These are phyloP conservation scores for Lactifluus volemus DNA, from an alignment of 768 basidiomycete genomes.

Conservation along the genomic window DNA sequence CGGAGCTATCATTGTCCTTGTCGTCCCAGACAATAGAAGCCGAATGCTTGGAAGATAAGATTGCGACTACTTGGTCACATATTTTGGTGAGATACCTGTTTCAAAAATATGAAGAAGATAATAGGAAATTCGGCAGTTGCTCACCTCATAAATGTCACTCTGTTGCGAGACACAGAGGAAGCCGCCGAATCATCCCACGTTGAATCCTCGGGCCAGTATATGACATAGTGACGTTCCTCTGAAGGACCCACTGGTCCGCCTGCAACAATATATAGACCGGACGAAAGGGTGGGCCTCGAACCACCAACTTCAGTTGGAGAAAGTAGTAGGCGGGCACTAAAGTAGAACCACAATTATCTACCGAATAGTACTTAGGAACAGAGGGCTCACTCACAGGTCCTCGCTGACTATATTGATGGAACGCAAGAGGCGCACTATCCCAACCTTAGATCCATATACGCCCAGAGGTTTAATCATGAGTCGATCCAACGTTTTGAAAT, in stretches of 20 bases:
- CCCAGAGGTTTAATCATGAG: slow-evolving; percentile 42
- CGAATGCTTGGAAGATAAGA: slow-evolving; percentile 42
- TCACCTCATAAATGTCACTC: slow-evolving; percentile 56
- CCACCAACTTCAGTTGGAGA: background rate
- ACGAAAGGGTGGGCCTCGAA: background rate
- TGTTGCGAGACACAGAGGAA: slow-evolving; percentile 39
- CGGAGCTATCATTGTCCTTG: slow-evolving; percentile 19
- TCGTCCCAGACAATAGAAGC: slow-evolving; percentile 37
- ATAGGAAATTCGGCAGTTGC: background rate
- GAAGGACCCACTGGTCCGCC: background rate
- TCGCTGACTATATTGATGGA: slow-evolving; percentile 31
- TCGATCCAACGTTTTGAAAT: slow-evolving; percentile 44
- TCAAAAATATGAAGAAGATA: background rate
- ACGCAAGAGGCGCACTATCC: slow-evolving; percentile 39
- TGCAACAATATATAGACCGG: background rate
- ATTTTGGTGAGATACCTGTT: slow-evolving; percentile 21
- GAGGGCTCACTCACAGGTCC: slow-evolving; percentile 29
- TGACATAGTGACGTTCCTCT: slow-evolving; percentile 32
- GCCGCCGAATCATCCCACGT: slow-evolving; percentile 48
- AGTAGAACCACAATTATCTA: background rate
- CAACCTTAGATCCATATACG: slow-evolving; percentile 44
- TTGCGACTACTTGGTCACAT: slow-evolving; percentile 43
- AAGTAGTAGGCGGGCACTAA: slow-evolving; percentile 20
- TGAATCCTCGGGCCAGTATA: slow-evolving; percentile 55
- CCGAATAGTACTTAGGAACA: background rate